Base-by-base conservation (phyloP, 257 asterid species). In the Leonotis leonurus region DNA sequence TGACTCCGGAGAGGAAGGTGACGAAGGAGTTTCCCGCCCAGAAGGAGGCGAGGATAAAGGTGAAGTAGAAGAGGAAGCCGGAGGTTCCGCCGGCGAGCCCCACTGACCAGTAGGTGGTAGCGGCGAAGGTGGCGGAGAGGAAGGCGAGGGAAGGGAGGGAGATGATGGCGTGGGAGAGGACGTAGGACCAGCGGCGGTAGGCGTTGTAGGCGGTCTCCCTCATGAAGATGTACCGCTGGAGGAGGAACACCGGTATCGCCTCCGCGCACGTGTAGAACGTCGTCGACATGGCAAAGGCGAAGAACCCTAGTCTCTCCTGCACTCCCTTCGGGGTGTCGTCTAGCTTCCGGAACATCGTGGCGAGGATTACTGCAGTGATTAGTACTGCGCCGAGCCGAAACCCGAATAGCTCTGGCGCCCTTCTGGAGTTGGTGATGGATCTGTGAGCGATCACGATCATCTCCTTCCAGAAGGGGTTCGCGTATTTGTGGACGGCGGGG, bases 21-120 rank as follows among this genome's bases (percentile, higher is more conserved):
- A 83, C 87, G 65, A 83, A 83, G 0, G 90, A 83, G 73, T 80
- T 78, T 6, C 87, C 87, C 2, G 80, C 87, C 90, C 90, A 83
- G 65, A 83, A 83, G 0, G 90, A 76, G 8, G 90, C 83, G 0
- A 80, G 52, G 21, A 80, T 62, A 74, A 80, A 73, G 12, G 57
- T 24, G 58, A 80, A 67, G 58, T 51, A 83, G 72, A 80, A 59
- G n/a, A 71, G 24, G 73, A 80, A 83, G 0, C 83, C 84, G 0
- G 77, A 43, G 0, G 63, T 2, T 6, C 89, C 87, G 0, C 90
- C 90, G 51, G 81, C 62, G 9, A 83, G 57, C 9, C 90, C 90
- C 10, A 80, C 90, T 0, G 85, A 74, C 77, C 77, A 80, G 54
- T 61, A 83, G 0, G 87, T 83, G 1, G 67, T 71, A 55, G 55